Base-by-base conservation (phyloP, 2,329 filamentous ascomycete species). In the Talaromyces sp. region DNA sequence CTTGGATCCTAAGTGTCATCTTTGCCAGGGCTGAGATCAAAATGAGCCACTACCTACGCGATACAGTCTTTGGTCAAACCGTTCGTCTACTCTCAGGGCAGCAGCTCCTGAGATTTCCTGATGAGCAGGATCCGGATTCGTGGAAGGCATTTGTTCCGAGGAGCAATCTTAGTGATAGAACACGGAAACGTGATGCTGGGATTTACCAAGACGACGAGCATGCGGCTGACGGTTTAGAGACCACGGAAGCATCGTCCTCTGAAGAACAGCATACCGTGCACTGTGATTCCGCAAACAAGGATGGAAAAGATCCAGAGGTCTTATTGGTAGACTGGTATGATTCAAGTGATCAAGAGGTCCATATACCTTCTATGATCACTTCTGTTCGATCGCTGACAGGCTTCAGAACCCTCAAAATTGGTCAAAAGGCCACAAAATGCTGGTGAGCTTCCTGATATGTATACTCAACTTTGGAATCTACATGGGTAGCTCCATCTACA, bases 391-490 rank as follows among this genome's bases (percentile, higher is more conserved):
- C n/a, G 33, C 52, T 56, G 54, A 56, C 21, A 40, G 37, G 12
- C 37, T 31, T 2, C 11, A 67, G 58, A 71, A 70, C 54, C 69
- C 69, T 1, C 69, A 70, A 54, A 70, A 70, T 52, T 71, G 69
- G 69, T 64, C 68, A 5, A 23, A 14, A 5, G 37, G 50, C 16
- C 69, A 68, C 63, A 71, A 70, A 39, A 44, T 42, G 1, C 33
- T 68, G 3, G 65, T 69, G 4, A 64, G 69, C 9, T 31, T 69
- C 21, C 68, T 67, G 55, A 69, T 71, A 55, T 70, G 69, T 63
- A 40, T 71, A 16, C 76, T 77, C 56, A 77, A 76, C 5, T 76
- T 77, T 16, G 72, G 71, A 2, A 72, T 77, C 3, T 77, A 78
- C 63, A 71, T 69, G 8, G 72, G 71, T 1, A 75, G 71, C 7